These are phyloP conservation scores for Saccharomyces hybrid DNA, from an alignment of 1,139 yeast species.

Conservation along the genomic window DNA sequence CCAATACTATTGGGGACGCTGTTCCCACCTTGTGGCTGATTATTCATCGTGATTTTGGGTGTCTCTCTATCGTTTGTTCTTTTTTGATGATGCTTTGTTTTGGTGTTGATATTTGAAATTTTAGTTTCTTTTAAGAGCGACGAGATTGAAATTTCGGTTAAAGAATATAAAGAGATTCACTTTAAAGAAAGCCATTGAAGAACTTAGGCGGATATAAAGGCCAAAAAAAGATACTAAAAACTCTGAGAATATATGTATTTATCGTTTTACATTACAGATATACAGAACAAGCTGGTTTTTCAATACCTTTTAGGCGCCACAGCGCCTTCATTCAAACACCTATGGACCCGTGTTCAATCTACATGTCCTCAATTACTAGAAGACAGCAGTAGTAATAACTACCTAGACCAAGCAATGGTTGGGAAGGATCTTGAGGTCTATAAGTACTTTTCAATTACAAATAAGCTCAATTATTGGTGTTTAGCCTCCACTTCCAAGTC, in stretches of 20 bases:
- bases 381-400: not conserved
- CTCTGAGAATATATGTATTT: conserved; percentile 16
- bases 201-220: not conserved
- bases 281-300: conserved; percentile 20
- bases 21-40: conserved; percentile 3
- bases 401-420: conserved; percentile 8
- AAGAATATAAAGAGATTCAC: not conserved
- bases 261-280: conserved; percentile 27
- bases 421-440: conserved; percentile 21
- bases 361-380: conserved; percentile 15
- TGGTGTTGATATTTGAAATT: not conserved
- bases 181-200: not conserved
- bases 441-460: conserved; percentile 16
- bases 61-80: conserved; percentile 5
- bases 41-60: not conserved
- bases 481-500: conserved; percentile 4
- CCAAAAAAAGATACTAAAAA: not conserved
- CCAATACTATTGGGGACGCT: conserved; percentile 1
- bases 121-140: not conserved
- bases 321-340: conserved; percentile 23
- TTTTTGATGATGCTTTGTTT: conserved; percentile 4
- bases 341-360: conserved; percentile 19
- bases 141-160: not conserved
- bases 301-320: conserved; percentile 25
- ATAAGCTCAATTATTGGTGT: conserved; percentile 24